Conservation (phyloP, 2,329 filamentous ascomycete species). For the Fusarium nelsonii region DNA sequence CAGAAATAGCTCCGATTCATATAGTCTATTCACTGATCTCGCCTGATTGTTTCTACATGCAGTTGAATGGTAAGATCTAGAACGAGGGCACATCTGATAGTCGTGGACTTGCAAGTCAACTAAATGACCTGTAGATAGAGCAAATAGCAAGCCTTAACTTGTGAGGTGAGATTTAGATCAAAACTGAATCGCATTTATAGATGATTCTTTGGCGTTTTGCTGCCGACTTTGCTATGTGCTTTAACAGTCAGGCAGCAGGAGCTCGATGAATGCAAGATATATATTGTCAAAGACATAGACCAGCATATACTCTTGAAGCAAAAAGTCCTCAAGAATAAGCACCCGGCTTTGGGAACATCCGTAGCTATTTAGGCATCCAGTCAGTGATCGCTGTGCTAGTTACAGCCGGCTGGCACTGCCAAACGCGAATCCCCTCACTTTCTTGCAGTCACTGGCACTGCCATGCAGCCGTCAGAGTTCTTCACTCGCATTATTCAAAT, state of each 20-base stretch:
- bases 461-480: slow-evolving; percentile 7
- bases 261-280: neutral
- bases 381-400: neutral
- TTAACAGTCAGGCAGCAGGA: neutral
- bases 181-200: neutral
- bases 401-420: neutral
- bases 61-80: neutral
- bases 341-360: no score
- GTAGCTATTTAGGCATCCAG: neutral
- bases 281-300: neutral
- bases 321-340: no score
- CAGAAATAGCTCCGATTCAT: neutral
- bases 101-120: neutral
- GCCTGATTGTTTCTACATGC: no score
- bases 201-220: neutral
- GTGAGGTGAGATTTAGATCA: no score
- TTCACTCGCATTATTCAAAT: neutral
- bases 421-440: slow-evolving; percentile 37
- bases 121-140: neutral
- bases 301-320: no score
- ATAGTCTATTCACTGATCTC: no score
- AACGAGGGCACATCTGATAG: neutral
- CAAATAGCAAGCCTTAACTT: no score
- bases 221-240: neutral
- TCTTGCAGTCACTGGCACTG: slow-evolving; percentile 20